Base-by-base conservation (phyloP, 73 alveolate species). In the Paramecium caudatum region DNA sequence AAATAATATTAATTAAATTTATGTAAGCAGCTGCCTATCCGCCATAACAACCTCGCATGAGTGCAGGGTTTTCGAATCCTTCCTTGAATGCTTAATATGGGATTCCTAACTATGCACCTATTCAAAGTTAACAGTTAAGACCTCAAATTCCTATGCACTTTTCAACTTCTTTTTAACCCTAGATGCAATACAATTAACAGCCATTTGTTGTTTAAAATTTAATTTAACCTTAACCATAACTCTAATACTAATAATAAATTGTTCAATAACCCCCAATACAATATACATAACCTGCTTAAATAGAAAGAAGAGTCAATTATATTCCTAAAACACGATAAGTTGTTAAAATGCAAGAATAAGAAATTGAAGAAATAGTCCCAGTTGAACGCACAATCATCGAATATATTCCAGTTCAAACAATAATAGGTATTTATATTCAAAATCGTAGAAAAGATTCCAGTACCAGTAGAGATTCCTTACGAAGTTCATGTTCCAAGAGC, bases 371-470 rank as follows among this genome's bases (percentile, higher is more conserved):
- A 74, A 45, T 43, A 74, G 65, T 74, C 10, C 69, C 70, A 3
- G 30, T 19, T 5, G 88, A 74, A 25, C 36, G 68, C 36, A 74
- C 88, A 8, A 74, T 74, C 1, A 1, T 74, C 17, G 88, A 74
- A 74, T 74, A 41, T 45, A 45, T 74, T 41, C 69, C 88, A 9
- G 88, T 41, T 17, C 16, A 74, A 74, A 69, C 86, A 21, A 37
- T 41, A 2, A 74, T 74, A 27, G 88, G 88, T 41, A 69, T 36
- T 8, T 41, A 74, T 10, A 0, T n/a, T n/a, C n/a, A n/a, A n/a
- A n/a, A n/a, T n/a, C n/a, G n/a, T 23, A 55, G 80, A 55, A 43
- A 55, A 55, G 30, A 43, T 55, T 27, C 80, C 80, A 19, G 3
- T 55, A 2, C 80, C 80, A 19, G 80, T 55, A 0, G 80, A 55